These are phyloP conservation scores for Herpetospermum pedunculosum DNA, from an alignment of 306 rosid genomes.

Conservation along the genomic window DNA sequence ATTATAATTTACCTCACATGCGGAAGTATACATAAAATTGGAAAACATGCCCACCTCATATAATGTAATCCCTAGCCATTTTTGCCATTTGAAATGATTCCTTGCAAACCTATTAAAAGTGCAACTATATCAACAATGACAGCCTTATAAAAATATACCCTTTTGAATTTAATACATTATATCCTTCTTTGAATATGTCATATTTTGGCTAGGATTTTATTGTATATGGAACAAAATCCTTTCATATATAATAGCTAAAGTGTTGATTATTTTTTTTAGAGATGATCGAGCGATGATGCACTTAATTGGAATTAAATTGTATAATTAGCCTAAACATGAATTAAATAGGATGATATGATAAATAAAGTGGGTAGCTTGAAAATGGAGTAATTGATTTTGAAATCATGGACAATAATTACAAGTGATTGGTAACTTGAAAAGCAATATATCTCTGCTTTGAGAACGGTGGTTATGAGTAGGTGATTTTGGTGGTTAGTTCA, in stretches of 20 bases:
- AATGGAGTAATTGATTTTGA: background rate
- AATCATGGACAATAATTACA: background rate
- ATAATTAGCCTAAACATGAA: background rate
- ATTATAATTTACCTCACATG: background rate
- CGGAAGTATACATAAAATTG: background rate
- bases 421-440: background rate
- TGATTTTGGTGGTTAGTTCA: background rate
- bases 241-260: too few relatives aligned
- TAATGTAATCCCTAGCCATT: background rate
- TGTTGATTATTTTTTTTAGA: too few relatives aligned
- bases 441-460: background rate
- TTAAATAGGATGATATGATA: background rate
- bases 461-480: conserved; percentile 9
- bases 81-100: too few relatives aligned
- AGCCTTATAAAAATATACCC: background rate
- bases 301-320: background rate
- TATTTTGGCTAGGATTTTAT: too few relatives aligned
- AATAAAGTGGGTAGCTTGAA: background rate
- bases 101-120: too few relatives aligned
- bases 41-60: background rate
- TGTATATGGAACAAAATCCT: too few relatives aligned
- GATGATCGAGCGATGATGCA: too few relatives aligned
- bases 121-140: too few relatives aligned
- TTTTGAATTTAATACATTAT: background rate
- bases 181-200: too few relatives aligned